phyloP scores from a whole-genome alignment of 2,329 filamentous ascomycete genomes.

The Akanthomyces muscarius region DNA sequence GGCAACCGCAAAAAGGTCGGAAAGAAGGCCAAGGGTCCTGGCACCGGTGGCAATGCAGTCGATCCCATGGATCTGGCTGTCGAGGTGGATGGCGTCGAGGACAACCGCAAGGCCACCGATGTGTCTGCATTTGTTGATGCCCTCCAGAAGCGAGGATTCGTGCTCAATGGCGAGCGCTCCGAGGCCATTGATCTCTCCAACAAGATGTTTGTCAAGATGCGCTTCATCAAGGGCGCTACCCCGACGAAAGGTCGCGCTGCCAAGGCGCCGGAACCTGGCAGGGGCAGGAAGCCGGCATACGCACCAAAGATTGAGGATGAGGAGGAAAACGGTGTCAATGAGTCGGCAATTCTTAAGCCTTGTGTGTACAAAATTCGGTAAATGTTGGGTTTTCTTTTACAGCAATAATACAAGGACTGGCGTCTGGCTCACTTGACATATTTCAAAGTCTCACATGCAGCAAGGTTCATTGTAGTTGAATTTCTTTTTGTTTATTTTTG shows the following conservation, averaged over 20 bases:
- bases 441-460: neutral
- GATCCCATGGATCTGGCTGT: slow-evolving; percentile 59
- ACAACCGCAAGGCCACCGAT: slow-evolving; percentile 70
- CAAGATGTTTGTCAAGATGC: slow-evolving; percentile 98
- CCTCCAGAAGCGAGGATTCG: slow-evolving; percentile 74
- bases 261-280: slow-evolving; percentile 53
- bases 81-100: slow-evolving; percentile 64
- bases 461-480: neutral
- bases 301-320: slow-evolving; percentile 48
- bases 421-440: neutral
- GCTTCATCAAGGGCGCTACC: slow-evolving; percentile 78
- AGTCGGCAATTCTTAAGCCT: slow-evolving; percentile 72
- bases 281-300: slow-evolving; percentile 49
- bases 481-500: neutral
- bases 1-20: slow-evolving; percentile 59
- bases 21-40: slow-evolving; percentile 46
- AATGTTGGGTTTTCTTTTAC: neutral
- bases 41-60: slow-evolving; percentile 45
- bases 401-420: neutral
- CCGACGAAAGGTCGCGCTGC: slow-evolving; percentile 74
- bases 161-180: slow-evolving; percentile 63
- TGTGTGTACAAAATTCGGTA: slow-evolving; percentile 91
- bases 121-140: slow-evolving; percentile 84
- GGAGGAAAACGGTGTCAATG: slow-evolving; percentile 60
- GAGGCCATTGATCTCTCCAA: slow-evolving; percentile 75